These are phyloP conservation scores for Cladorrhinum sp. DNA, from an alignment of 2,329 filamentous ascomycete genomes.

Conservation along the genomic window DNA sequence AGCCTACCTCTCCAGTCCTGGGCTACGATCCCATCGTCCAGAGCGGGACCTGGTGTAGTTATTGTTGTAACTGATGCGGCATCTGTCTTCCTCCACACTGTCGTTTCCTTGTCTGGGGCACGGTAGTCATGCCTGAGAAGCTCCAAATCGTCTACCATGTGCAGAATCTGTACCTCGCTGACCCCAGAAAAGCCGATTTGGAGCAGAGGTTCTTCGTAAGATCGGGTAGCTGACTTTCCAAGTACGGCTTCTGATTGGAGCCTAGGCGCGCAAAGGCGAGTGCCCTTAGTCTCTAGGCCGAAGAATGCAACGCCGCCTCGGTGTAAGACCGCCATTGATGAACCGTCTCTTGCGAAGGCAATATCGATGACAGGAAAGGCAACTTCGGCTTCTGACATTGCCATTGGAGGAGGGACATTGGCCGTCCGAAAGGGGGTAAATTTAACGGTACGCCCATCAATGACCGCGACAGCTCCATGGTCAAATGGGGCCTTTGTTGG, in stretches of 20 bases:
- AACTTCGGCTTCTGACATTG: conserved; percentile 68
- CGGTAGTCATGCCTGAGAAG: conserved; percentile 23
- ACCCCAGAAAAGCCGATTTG: conserved; percentile 33
- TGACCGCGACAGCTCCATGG: conserved; percentile 73
- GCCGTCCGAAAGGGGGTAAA: conserved; percentile 80
- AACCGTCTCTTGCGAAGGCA: conserved; percentile 64
- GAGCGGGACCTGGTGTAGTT: conserved; percentile 17
- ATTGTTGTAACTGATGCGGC: conserved; percentile 21
- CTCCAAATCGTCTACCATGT: conserved; percentile 31
- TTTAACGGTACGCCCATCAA: conserved; percentile 78
- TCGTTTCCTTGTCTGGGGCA: not conserved
- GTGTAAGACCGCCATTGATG: conserved; percentile 70
- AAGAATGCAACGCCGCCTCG: conserved; percentile 65
- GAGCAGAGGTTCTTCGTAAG: conserved; percentile 25
- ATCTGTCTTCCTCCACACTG: conserved; percentile 16
- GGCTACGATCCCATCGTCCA: conserved; percentile 36
- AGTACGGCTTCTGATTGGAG: conserved; percentile 29
- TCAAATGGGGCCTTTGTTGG: conserved; percentile 70
- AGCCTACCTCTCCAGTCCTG: conserved; percentile 48
- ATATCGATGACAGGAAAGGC: conserved; percentile 68
- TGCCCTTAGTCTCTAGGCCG: conserved; percentile 62
- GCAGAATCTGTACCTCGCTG: conserved; percentile 35
- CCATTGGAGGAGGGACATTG: conserved; percentile 91
- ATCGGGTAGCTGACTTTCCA: not conserved
- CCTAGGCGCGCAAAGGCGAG: conserved; percentile 45